Percentiles rank a stretch among this genome's conserved stretches.
These are phyloP conservation scores for Collybia mongolica DNA, from an alignment of 768 basidiomycete species.

Conservation along the genomic window DNA sequence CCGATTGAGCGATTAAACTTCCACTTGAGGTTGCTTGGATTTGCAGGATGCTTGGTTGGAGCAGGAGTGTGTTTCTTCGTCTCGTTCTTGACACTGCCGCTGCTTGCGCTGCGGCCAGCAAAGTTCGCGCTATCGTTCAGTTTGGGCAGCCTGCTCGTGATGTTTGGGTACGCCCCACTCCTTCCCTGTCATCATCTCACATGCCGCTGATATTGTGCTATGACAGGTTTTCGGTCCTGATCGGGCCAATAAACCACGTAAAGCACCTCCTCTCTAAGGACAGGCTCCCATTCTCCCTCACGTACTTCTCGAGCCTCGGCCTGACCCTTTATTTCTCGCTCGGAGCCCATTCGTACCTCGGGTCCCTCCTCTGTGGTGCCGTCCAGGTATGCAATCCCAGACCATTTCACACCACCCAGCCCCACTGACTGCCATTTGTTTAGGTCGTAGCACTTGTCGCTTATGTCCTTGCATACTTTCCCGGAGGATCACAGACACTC, in stretches of 20 bases:
- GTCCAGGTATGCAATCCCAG: slow-evolving; percentile 58
- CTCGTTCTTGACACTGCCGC: slow-evolving; percentile 79
- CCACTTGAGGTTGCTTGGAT: slow-evolving; percentile 73
- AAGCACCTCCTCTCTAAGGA: slow-evolving; percentile 86
- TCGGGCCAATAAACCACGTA: slow-evolving; percentile 89
- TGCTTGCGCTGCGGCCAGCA: slow-evolving; percentile 54
- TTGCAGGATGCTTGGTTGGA: slow-evolving; percentile 85
- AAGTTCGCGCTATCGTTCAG: slow-evolving; percentile 94
- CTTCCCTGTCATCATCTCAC: neutral
- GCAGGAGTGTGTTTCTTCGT: slow-evolving; percentile 94
- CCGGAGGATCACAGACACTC: slow-evolving; percentile 81
- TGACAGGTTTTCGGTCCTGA: slow-evolving; percentile 74
- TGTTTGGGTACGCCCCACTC: slow-evolving; percentile 73
- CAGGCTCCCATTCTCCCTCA: slow-evolving; percentile 76
- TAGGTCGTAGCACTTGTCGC: slow-evolving; percentile 64
- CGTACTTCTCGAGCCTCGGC: slow-evolving; percentile 82
- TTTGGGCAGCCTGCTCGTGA: slow-evolving; percentile 88
- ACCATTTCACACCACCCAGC: no score
- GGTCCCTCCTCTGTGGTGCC: slow-evolving; percentile 78
- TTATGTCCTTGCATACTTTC: slow-evolving; percentile 95
- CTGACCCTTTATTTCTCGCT: slow-evolving; percentile 55
- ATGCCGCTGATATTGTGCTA: neutral
- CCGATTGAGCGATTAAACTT: neutral
- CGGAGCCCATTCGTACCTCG: slow-evolving; percentile 82
- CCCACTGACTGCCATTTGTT: no score